Evolutionary conservation across 192 early-diverging fungal genomes (phyloP).

Genomic region (Podila epicladia): DNA sequence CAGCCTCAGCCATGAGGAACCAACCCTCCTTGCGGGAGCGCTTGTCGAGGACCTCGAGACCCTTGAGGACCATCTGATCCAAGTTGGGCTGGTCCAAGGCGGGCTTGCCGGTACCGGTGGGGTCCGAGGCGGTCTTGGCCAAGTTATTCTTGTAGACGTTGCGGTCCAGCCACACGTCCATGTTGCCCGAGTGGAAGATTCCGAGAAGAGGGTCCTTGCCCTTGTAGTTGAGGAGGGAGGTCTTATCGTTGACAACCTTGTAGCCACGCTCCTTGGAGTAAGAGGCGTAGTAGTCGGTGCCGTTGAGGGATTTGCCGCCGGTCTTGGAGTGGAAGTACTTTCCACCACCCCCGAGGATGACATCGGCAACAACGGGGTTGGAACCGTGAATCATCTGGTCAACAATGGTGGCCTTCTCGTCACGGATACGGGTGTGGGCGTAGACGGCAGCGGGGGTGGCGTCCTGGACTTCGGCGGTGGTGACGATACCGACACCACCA

Average conservation of each 20-base stretch:
- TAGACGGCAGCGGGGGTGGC: constrained; percentile 74
- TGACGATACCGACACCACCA: constrained; percentile 72
- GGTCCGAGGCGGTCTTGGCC: constrained; percentile 50
- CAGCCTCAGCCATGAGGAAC: constrained; percentile 74
- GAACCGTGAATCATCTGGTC: constrained; percentile 67
- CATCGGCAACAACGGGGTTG: constrained; percentile 66
- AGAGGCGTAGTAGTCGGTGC: constrained; percentile 59
- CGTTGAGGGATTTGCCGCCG: constrained; percentile 52
- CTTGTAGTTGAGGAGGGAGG: constrained; percentile 55
- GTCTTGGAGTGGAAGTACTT: constrained; percentile 60
- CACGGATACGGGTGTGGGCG: constrained; percentile 66
- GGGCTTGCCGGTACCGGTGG: constrained; percentile 49
- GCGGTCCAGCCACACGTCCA: constrained; percentile 76
- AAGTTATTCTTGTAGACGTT: constrained; percentile 64
- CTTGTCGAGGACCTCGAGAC: constrained; percentile 67
- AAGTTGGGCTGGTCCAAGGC: constrained; percentile 68
- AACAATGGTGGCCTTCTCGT: constrained; percentile 61
- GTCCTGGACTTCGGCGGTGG: constrained; percentile 68
- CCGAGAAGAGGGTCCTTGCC: constrained; percentile 66
- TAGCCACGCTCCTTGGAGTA: constrained; percentile 62
- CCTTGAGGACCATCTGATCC: constrained; percentile 67
- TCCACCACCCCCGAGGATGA: constrained; percentile 72
- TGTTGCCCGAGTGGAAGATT: constrained; percentile 64
- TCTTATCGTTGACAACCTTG: constrained; percentile 61
- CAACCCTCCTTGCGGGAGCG: constrained; percentile 67